These are phyloP conservation scores for Gynochthodes officinalis DNA, from an alignment of 257 asterid species.

Conservation along the genomic window DNA sequence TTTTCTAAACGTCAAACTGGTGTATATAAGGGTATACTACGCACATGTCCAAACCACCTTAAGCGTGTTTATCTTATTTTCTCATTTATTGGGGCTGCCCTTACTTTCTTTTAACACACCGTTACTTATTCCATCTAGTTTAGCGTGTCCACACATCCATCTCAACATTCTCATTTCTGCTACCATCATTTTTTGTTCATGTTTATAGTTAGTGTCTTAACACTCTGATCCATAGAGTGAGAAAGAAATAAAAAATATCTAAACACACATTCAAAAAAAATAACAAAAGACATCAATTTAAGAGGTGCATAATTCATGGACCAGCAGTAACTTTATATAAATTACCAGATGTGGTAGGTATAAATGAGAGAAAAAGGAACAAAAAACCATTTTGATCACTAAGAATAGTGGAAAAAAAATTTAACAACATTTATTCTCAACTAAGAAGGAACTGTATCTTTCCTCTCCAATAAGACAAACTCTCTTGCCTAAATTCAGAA, in stretches of 20 bases:
- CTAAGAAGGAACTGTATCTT: background rate
- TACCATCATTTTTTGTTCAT: too few relatives aligned
- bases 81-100: too few relatives aligned
- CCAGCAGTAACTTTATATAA: background rate
- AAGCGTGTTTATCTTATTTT: too few relatives aligned
- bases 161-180: too few relatives aligned
- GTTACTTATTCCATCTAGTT: too few relatives aligned
- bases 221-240: background rate
- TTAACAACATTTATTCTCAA: background rate
- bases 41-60: too few relatives aligned
- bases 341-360: background rate
- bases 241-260: background rate
- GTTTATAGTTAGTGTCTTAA: too few relatives aligned
- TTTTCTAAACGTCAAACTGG: too few relatives aligned
- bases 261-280: background rate
- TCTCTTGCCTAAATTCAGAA: background rate
- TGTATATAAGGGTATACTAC: too few relatives aligned
- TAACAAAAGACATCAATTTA: background rate
- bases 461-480: background rate
- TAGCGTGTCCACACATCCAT: too few relatives aligned
- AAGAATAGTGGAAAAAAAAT: background rate
- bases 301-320: background rate
- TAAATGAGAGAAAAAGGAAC: background rate
- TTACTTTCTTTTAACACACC: too few relatives aligned
- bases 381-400: background rate